Percentiles rank a stretch among this genome's conserved stretches.
These are phyloP conservation scores for Dictyostelium citrinum DNA, from an alignment of 78 protist species.

Conservation along the genomic window DNA sequence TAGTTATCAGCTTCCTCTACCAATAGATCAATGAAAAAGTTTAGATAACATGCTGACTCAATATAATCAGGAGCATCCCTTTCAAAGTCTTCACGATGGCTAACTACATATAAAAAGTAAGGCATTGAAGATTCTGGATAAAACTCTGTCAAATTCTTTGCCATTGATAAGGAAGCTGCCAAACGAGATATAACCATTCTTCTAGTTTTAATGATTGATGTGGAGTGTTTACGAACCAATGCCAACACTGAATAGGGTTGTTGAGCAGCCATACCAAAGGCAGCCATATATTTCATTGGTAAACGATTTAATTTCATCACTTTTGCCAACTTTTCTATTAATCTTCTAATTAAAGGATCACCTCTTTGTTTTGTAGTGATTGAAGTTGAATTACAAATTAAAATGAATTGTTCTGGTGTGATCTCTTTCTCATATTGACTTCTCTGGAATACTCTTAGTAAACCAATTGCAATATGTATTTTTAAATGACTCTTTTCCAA, in stretches of 20 bases:
- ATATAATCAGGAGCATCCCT: neutral
- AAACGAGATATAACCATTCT: slow-evolving; percentile 31
- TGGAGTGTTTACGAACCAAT: neutral
- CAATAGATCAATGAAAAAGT: slow-evolving; percentile 38
- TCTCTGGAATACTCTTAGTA: neutral
- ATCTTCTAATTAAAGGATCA: neutral
- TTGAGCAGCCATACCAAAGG: slow-evolving; percentile 70
- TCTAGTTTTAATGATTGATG: slow-evolving; percentile 30
- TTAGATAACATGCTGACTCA: neutral
- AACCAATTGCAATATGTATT: neutral
- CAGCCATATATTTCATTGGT: slow-evolving; percentile 45
- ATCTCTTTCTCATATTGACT: neutral
- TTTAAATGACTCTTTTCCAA: slow-evolving; percentile 26
- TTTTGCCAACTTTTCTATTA: slow-evolving; percentile 37
- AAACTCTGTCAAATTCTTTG: neutral
- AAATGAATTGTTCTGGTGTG: slow-evolving; percentile 19
- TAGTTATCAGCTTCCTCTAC: slow-evolving; percentile 58
- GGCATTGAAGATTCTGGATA: slow-evolving; percentile 60
- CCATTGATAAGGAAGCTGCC: neutral
- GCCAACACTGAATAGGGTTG: slow-evolving; percentile 6
- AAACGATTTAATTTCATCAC: slow-evolving; percentile 14
- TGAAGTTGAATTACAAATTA: neutral
- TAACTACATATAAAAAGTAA: slow-evolving; percentile 31
- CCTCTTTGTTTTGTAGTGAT: neutral
- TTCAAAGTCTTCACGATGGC: slow-evolving; percentile 14